Evolutionary conservation across 768 basidiomycete species (phyloP).

Genomic region (Holtermannia corniformis): DNA sequence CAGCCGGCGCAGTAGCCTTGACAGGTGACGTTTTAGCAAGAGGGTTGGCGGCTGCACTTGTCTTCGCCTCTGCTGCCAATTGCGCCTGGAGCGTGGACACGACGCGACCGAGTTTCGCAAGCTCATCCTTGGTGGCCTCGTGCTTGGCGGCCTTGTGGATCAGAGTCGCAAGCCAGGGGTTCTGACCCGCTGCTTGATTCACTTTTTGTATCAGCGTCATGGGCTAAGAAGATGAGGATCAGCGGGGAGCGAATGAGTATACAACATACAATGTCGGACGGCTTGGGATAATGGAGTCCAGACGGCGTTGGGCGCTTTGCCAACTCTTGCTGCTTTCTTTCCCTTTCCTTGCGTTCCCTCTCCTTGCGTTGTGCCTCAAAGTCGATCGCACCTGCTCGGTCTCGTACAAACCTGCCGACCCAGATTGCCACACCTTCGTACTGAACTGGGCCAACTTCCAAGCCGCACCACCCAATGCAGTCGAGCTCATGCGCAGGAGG

Average conservation of each 20-base stretch:
- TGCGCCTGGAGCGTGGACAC: slow-evolving; percentile 14
- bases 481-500: slow-evolving; percentile 30
- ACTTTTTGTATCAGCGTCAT: slow-evolving; percentile 26
- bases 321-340: slow-evolving; percentile 2
- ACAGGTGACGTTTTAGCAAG: not conserved
- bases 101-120: slow-evolving; percentile 22
- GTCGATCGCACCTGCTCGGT: slow-evolving; percentile 10
- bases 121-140: slow-evolving; percentile 26
- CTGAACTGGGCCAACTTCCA: slow-evolving; percentile 26
- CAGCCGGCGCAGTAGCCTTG: not conserved
- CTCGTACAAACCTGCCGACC: slow-evolving; percentile 33
- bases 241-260: not conserved
- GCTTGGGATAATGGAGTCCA: not conserved
- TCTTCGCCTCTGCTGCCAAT: slow-evolving; percentile 17
- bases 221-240: slow-evolving; percentile 3
- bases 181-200: slow-evolving; percentile 25
- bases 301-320: slow-evolving; percentile 2
- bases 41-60: not conserved
- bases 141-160: slow-evolving; percentile 36
- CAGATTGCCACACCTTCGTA: slow-evolving; percentile 32
- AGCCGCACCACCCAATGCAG: slow-evolving; percentile 27
- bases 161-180: slow-evolving; percentile 28
- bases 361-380: slow-evolving; percentile 8
- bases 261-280: not conserved
- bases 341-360: slow-evolving; percentile 1